Evolutionary conservation across 352 stramenopile species (phyloP), one percentile per base, ranked within the genome.

Genomic region (Blastocystis sp.): DNA sequence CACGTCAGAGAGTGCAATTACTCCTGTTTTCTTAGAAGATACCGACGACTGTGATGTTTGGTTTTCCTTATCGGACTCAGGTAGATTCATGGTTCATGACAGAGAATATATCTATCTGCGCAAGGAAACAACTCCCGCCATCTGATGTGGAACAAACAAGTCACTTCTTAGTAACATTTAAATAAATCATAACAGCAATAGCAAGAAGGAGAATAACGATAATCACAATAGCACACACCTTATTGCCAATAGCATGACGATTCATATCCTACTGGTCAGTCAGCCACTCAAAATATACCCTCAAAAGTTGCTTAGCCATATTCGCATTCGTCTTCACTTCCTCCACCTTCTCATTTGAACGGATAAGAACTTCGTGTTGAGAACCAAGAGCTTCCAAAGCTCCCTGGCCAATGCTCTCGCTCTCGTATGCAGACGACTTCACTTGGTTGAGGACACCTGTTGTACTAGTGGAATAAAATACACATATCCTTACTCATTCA

Each of bases 311-410:
- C 24, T 85, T 85, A 9, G 73, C 45, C 73, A 66, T 59, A 45
- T 85, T 85, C 39, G 73, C 43, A 41, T 85, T 85, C 20, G 73
- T 85, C 47, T 85, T 85, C n/a, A 85, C 73, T 45, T 85, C 73
- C 30, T 85, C 73, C 45, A 85, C 73, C 50, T 85, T 85, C 45
- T 85, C 55, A 53, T 45, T 85, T 13, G 73, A 85, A 11, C 73
- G 73, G 20, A 56, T 66, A 30, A 85, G 56, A 30, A 56, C 55
- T 62, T 85, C 73, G 24, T 62, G 73, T 43, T 85, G 73, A 26
- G 59, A 66, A 20, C 55, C 73, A 16, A 85, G 47, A n/a, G 73
- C 55, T 39, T 62, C 73, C 39, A 85, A 55, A 18, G 73, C 73
- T 47, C 55, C 73, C 5, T 85, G 73, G 34, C 73, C 73, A 66